Conservation (phyloP, 1,284 basidiomycete species). For the Chondrostereum purpureum region DNA sequence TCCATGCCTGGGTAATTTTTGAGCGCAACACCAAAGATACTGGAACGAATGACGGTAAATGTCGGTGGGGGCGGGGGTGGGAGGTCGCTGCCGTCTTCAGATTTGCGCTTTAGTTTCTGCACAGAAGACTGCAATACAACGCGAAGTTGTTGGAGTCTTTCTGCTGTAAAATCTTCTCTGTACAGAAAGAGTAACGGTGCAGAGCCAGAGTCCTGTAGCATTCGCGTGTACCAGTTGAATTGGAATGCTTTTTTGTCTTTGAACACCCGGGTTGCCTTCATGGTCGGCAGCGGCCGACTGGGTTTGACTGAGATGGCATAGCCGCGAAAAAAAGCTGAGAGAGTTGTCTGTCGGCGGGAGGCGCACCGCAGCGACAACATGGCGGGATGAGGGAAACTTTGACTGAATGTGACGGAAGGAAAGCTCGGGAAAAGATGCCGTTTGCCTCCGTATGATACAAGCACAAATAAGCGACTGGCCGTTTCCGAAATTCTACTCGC, state of each 20-base stretch:
- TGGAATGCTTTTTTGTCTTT: conserved; percentile 68
- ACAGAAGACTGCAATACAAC: conserved; percentile 54
- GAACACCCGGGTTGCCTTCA: conserved; percentile 54
- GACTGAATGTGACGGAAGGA: not conserved
- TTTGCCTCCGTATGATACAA: not conserved
- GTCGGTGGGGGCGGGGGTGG: conserved; percentile 32
- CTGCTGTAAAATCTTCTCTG: conserved; percentile 62
- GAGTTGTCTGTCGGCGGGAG: not conserved
- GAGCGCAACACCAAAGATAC: conserved; percentile 67
- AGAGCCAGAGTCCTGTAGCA: conserved; percentile 46
- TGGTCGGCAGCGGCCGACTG: conserved; percentile 44
- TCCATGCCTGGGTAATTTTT: conserved; percentile 53
- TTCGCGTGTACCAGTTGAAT: conserved; percentile 65
- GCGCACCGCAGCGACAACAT: not conserved
- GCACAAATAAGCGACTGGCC: no score
- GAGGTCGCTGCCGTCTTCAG: conserved; percentile 30
- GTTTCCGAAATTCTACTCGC: no score
- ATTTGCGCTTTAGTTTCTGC: conserved; percentile 34
- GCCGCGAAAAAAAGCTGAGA: conserved; percentile 2
- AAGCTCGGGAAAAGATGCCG: not conserved
- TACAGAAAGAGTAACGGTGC: conserved; percentile 66
- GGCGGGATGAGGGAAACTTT: no score
- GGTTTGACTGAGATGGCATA: conserved; percentile 58
- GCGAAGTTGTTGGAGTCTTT: conserved; percentile 57
- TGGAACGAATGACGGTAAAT: conserved; percentile 61